Percentiles rank a stretch among this genome's conserved stretches.
phyloP scores from a whole-genome alignment of 176 grass and related monocot species.

The Aechmea fasciata region DNA sequence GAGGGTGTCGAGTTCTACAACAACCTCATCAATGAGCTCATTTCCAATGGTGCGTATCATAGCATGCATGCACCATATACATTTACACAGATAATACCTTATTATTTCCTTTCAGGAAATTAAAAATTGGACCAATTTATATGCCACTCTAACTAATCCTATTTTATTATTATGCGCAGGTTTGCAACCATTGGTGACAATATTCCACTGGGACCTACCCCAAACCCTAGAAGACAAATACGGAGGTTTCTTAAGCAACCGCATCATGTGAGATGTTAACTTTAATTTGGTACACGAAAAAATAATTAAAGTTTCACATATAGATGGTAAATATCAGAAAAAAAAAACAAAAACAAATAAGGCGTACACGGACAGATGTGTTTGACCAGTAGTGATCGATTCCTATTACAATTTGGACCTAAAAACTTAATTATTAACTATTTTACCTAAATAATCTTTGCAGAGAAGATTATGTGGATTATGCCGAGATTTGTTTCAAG shows the following conservation, averaged over 20 bases:
- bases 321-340: not conserved
- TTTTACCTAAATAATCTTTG: not conserved
- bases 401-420: too few relatives aligned
- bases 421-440: too few relatives aligned
- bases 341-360: too few relatives aligned
- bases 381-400: too few relatives aligned
- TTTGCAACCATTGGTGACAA: slow-evolving; percentile 45
- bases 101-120: not conserved
- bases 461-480: slow-evolving; percentile 63
- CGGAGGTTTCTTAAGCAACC: slow-evolving; percentile 53
- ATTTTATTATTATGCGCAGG: slow-evolving; percentile 23
- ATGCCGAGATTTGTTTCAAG: slow-evolving; percentile 40
- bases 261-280: slow-evolving; percentile 32
- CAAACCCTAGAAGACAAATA: slow-evolving; percentile 57
- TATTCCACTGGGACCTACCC: slow-evolving; percentile 77
- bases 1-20: slow-evolving; percentile 66
- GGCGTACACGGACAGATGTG: too few relatives aligned
- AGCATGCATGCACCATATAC: too few relatives aligned
- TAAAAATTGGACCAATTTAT: not conserved
- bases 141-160: not conserved
- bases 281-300: not conserved
- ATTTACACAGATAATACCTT: not conserved
- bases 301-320: not conserved
- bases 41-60: slow-evolving; percentile 29
- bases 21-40: slow-evolving; percentile 48